phyloP scores from a whole-genome alignment of 371 early-diverging fungal genomes.

The Rhizopus delemar region DNA sequence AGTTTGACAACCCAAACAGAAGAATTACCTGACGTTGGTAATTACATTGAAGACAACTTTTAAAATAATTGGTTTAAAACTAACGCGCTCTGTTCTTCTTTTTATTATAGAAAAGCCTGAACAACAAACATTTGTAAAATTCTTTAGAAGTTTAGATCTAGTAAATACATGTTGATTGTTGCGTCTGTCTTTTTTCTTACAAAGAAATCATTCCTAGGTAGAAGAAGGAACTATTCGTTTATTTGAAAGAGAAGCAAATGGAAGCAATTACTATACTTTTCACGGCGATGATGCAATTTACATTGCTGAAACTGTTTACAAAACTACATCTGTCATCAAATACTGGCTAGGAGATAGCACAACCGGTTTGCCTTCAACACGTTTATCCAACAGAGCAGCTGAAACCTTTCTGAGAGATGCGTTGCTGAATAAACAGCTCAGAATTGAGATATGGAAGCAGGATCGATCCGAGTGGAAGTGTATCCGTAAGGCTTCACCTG shows the following conservation, averaged over 20 bases:
- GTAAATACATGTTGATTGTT: conserved; percentile 11
- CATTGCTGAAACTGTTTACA: conserved; percentile 83
- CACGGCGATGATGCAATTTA: conserved; percentile 89
- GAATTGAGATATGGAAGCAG: conserved; percentile 87
- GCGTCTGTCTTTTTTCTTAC: not conserved
- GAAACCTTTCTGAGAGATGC: conserved; percentile 80
- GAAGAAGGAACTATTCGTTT: conserved; percentile 64
- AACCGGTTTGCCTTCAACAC: conserved; percentile 75
- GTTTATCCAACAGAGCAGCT: conserved; percentile 72
- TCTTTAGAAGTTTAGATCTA: conserved; percentile 27
- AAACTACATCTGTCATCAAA: conserved; percentile 89
- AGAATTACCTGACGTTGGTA: conserved; percentile 35
- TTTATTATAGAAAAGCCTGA: conserved; percentile 34
- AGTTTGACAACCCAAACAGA: conserved; percentile 11
- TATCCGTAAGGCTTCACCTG: conserved; percentile 81
- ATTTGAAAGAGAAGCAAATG: conserved; percentile 67
- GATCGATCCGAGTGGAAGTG: conserved; percentile 57
- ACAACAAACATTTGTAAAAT: conserved; percentile 41
- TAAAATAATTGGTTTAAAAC: not conserved
- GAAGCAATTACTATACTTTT: conserved; percentile 66
- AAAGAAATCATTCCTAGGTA: conserved; percentile 14
- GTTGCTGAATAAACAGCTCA: conserved; percentile 70
- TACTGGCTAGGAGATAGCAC: conserved; percentile 64
- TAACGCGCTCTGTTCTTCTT: not conserved
- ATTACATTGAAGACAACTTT: not conserved